A percentile compares a stretch with the other conserved stretches of the same genome.
Evolutionary conservation across 306 rosid species (phyloP).

Genomic region (Carpinus viminea): DNA sequence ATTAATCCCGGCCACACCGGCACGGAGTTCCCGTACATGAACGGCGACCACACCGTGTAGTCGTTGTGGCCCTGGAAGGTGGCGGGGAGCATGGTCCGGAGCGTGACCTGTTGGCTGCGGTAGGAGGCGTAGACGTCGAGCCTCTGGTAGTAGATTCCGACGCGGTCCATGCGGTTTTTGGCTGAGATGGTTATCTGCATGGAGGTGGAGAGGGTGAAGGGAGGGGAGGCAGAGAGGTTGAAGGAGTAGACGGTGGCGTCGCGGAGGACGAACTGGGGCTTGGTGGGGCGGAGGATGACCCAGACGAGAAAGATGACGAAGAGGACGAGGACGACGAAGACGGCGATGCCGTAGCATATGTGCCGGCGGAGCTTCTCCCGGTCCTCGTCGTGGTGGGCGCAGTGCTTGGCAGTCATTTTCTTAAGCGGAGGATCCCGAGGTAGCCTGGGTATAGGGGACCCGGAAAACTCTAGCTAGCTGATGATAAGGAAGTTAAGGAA

Average conservation of each 20-base stretch:
- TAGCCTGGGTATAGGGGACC: neutral
- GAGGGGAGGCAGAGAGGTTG: conserved; percentile 40
- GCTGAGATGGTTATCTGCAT: conserved; percentile 60
- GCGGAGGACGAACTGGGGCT: conserved; percentile 61
- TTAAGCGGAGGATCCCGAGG: neutral
- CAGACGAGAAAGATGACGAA: conserved; percentile 47
- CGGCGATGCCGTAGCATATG: neutral
- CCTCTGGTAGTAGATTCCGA: conserved; percentile 55
- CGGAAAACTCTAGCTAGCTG: neutral
- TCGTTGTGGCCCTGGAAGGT: conserved; percentile 72
- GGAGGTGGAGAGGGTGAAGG: conserved; percentile 43
- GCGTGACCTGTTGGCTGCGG: conserved; percentile 62
- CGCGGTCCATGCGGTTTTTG: conserved; percentile 57
- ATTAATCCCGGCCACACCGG: conserved; percentile 56
- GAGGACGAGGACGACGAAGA: conserved; percentile 35
- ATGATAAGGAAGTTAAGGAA: neutral
- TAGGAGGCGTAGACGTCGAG: conserved; percentile 54
- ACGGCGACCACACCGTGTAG: conserved; percentile 70
- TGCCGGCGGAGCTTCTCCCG: conserved; percentile 31
- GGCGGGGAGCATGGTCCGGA: conserved; percentile 40
- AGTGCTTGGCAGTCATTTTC: conserved; percentile 50
- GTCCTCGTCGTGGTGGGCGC: conserved; percentile 41
- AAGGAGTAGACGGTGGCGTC: conserved; percentile 68
- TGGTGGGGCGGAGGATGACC: conserved; percentile 58
- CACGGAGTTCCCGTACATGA: conserved; percentile 41